A percentile compares a stretch with the other conserved stretches of the same genome.
phyloP scores from a whole-genome alignment of 1,139 yeast genomes.

The Hemisphaericaspora subhashii region DNA sequence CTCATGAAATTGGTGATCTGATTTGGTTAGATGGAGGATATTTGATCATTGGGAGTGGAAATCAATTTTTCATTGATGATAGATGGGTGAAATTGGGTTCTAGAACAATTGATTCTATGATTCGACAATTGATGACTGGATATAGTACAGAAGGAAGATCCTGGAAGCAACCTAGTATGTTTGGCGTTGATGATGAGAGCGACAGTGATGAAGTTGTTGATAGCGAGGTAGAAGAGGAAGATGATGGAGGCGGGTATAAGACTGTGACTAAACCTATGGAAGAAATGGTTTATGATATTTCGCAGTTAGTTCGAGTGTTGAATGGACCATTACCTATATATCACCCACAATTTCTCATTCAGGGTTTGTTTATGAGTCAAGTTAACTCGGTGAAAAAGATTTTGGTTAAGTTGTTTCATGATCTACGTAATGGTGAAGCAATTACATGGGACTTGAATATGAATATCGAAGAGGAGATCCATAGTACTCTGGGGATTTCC shows the following conservation, averaged over 20 bases:
- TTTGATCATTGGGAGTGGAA: slow-evolving; percentile 83
- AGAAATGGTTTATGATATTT: slow-evolving; percentile 31
- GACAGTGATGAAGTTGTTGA: not conserved
- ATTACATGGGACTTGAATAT: slow-evolving; percentile 40
- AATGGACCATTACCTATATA: slow-evolving; percentile 90
- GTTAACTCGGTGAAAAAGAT: slow-evolving; percentile 56
- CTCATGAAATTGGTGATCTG: slow-evolving; percentile 85
- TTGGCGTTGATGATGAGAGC: slow-evolving; percentile 26
- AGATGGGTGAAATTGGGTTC: slow-evolving; percentile 47
- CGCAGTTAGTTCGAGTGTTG: slow-evolving; percentile 67
- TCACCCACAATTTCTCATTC: slow-evolving; percentile 89
- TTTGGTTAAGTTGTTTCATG: slow-evolving; percentile 51
- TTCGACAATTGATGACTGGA: slow-evolving; percentile 53
- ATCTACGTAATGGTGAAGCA: slow-evolving; percentile 40
- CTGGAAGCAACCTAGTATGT: slow-evolving; percentile 50
- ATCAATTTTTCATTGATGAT: slow-evolving; percentile 82
- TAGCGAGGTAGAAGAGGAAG: slow-evolving; percentile 16
- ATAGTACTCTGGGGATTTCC: slow-evolving; percentile 10
- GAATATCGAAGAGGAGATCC: slow-evolving; percentile 23
- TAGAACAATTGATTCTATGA: slow-evolving; percentile 33
- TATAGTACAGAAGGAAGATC: slow-evolving; percentile 53
- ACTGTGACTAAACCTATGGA: slow-evolving; percentile 14
- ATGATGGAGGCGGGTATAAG: slow-evolving; percentile 8
- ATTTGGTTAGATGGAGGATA: slow-evolving; percentile 81
- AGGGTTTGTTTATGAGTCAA: slow-evolving; percentile 67